Evolutionary conservation across 257 asterid species (phyloP).

Genomic region (Petrea volubilis): DNA sequence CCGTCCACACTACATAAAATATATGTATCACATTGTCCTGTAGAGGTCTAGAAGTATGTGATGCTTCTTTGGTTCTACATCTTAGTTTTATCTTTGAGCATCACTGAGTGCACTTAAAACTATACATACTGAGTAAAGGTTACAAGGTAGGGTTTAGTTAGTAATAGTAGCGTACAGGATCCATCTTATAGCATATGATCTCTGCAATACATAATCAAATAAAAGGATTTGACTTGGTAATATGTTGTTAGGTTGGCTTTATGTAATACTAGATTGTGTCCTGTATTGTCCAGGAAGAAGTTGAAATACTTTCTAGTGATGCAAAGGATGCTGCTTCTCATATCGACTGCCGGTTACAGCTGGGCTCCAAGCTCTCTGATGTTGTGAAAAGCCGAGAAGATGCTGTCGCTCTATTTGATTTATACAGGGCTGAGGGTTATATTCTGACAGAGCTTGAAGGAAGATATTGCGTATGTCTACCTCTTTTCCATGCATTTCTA

Average conservation of each 20-base stretch:
- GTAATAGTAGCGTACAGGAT: not conserved
- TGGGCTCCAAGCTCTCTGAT: constrained; percentile 83
- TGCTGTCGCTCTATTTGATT: constrained; percentile 59
- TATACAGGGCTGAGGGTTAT: constrained; percentile 77
- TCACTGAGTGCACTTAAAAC: not conserved
- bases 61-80: not conserved
- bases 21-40: not conserved
- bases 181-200: constrained; percentile 1
- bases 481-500: constrained; percentile 2
- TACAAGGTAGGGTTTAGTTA: constrained; percentile 7
- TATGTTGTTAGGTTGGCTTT: not conserved
- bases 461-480: constrained; percentile 70
- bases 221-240: not conserved
- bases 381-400: constrained; percentile 72
- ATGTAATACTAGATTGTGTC: constrained; percentile 4
- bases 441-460: constrained; percentile 79
- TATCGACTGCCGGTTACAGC: constrained; percentile 64
- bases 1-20: not conserved
- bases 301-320: constrained; percentile 57
- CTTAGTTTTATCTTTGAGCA: not conserved
- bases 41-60: not conserved
- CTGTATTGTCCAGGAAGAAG: constrained; percentile 48
- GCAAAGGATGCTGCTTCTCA: constrained; percentile 88
- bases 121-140: not conserved
- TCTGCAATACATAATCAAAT: not conserved